Evolutionary conservation across 2,329 filamentous ascomycete genomes (phyloP).

Genomic region (Ceratocystis destructans): DNA sequence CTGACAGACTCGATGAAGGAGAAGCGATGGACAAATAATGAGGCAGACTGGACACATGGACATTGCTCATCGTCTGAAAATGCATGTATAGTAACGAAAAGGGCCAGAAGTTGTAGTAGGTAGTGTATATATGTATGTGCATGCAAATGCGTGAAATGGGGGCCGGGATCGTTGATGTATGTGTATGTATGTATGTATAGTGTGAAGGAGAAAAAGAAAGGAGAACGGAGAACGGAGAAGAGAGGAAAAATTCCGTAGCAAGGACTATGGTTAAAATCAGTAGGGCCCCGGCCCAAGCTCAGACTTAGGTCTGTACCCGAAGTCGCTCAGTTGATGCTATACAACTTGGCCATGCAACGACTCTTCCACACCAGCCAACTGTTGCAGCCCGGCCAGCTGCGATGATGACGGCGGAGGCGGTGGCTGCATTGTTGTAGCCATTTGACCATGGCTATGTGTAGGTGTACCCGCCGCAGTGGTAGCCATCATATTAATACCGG

Average conservation of each 20-base stretch:
- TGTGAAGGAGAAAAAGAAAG: neutral
- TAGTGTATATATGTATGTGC: neutral
- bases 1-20: too few species aligned
- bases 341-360: conserved; percentile 14
- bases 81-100: neutral
- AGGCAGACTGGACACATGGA: neutral
- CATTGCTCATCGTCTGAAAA: too few species aligned
- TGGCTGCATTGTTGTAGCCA: conserved; percentile 4
- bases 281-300: too few species aligned
- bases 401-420: neutral
- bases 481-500: conserved; percentile 16
- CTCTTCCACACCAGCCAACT: conserved; percentile 16
- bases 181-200: neutral
- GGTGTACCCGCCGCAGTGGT: neutral
- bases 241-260: too few species aligned
- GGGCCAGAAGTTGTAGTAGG: neutral
- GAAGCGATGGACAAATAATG: neutral
- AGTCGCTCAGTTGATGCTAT: conserved; percentile 13
- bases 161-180: neutral
- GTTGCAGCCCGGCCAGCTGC: conserved; percentile 10
- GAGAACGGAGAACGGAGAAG: neutral
- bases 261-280: too few species aligned
- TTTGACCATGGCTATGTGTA: neutral
- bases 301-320: too few species aligned
- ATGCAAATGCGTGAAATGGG: neutral